Evolutionary conservation across 2,329 filamentous ascomycete species (phyloP).

Genomic region (Fusarium armeniacum): DNA sequence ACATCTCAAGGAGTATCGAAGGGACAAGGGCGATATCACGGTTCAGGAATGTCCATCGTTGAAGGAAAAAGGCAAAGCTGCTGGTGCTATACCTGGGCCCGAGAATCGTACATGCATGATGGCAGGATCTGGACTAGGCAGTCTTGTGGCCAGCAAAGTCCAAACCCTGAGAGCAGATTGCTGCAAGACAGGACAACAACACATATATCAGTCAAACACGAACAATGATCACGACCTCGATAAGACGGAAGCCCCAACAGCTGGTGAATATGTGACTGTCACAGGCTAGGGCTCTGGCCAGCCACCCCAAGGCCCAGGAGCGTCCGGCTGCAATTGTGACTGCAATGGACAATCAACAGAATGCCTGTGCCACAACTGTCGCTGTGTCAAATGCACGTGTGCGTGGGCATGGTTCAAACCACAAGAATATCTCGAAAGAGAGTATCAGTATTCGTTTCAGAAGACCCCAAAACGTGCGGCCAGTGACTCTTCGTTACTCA

Average conservation of each 20-base stretch:
- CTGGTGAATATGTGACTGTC: constrained; percentile 10
- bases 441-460: too few species aligned
- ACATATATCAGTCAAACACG: constrained; percentile 1
- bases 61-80: not conserved
- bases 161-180: not conserved
- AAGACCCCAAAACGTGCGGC: not conserved
- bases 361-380: not conserved
- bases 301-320: not conserved
- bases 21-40: not conserved
- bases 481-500: too few species aligned
- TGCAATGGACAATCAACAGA: not conserved
- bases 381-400: not conserved
- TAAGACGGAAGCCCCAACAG: not conserved
- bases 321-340: not conserved
- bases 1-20: not conserved
- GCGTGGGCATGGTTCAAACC: not conserved
- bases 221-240: constrained; percentile 1
- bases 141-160: not conserved
- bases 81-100: not conserved
- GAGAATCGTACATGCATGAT: not conserved
- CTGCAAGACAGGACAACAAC: not conserved
- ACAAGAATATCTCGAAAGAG: too few species aligned
- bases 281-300: not conserved
- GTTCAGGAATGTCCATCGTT: not conserved
- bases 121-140: not conserved